Conservation (phyloP, 169 alveolate species). For the Cryptosporidium tyzzeri region DNA sequence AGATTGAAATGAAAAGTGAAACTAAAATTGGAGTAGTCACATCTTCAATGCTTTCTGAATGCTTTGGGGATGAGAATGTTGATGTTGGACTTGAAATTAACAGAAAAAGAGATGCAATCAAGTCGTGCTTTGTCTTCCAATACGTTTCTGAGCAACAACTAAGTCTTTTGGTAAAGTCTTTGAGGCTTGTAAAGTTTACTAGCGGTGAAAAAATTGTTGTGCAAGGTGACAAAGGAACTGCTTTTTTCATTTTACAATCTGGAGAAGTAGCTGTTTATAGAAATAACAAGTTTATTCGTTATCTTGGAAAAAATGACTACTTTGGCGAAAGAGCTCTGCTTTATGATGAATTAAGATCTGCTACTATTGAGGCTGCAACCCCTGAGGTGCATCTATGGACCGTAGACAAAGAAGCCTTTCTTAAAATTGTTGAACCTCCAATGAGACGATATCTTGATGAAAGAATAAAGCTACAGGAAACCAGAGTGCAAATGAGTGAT, state of each 20-base stretch:
- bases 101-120: slow-evolving; percentile 58
- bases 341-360: slow-evolving; percentile 91
- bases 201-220: slow-evolving; percentile 89
- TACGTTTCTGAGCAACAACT: slow-evolving; percentile 74
- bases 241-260: slow-evolving; percentile 90
- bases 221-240: slow-evolving; percentile 93
- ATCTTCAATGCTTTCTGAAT: slow-evolving; percentile 68
- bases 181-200: slow-evolving; percentile 80
- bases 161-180: slow-evolving; percentile 62
- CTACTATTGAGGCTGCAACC: slow-evolving; percentile 88
- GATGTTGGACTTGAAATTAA: slow-evolving; percentile 74
- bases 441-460: slow-evolving; percentile 90
- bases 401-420: slow-evolving; percentile 89
- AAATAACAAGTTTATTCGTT: slow-evolving; percentile 85
- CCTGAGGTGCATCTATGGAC: slow-evolving; percentile 85
- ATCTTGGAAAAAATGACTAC: slow-evolving; percentile 91
- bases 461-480: slow-evolving; percentile 91
- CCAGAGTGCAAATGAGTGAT: slow-evolving; percentile 88
- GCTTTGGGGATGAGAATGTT: slow-evolving; percentile 71
- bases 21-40: slow-evolving; percentile 59
- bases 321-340: slow-evolving; percentile 96
- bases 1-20: slow-evolving; percentile 82
- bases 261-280: slow-evolving; percentile 92
- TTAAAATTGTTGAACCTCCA: slow-evolving; percentile 83
- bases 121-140: slow-evolving; percentile 73